Evolutionary conservation across 441 rosid species (phyloP).

Genomic region (Aquilaria agallochum): DNA sequence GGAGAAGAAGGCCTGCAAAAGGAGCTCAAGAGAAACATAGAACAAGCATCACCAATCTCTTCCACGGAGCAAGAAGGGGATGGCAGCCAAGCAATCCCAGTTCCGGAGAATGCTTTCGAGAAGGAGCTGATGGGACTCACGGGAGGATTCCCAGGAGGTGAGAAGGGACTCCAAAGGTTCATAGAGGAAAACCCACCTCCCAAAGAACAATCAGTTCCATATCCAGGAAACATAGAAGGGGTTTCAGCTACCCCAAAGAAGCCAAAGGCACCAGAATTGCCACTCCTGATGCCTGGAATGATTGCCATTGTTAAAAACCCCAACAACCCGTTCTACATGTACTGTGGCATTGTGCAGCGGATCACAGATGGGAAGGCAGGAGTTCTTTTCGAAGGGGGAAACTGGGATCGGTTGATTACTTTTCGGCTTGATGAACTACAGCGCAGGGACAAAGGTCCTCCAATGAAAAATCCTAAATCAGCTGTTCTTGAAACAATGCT

Average conservation of each 20-base stretch:
- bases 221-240: slow-evolving; percentile 13
- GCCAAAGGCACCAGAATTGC: slow-evolving; percentile 68
- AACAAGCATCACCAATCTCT: slow-evolving; percentile 9
- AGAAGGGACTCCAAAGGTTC: slow-evolving; percentile 61
- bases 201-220: slow-evolving; percentile 22
- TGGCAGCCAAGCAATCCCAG: slow-evolving; percentile 2
- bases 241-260: slow-evolving; percentile 30
- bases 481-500: slow-evolving; percentile 49
- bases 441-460: slow-evolving; percentile 77
- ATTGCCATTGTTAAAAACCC: slow-evolving; percentile 69
- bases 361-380: slow-evolving; percentile 85
- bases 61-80: slow-evolving; percentile 16
- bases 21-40: slow-evolving; percentile 46
- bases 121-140: slow-evolving; percentile 93
- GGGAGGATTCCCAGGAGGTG: slow-evolving; percentile 86
- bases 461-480: slow-evolving; percentile 74
- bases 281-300: slow-evolving; percentile 84
- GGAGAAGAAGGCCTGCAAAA: slow-evolving; percentile 64
- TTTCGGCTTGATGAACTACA: slow-evolving; percentile 80
- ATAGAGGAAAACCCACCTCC: slow-evolving; percentile 76
- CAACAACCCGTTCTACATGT: slow-evolving; percentile 70
- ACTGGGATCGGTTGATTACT: slow-evolving; percentile 75
- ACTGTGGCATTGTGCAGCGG: slow-evolving; percentile 78
- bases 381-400: slow-evolving; percentile 82
- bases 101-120: slow-evolving; percentile 63